Evolutionary conservation across 352 stramenopile genomes (phyloP).

Genomic region (Blastocystis sp.): DNA sequence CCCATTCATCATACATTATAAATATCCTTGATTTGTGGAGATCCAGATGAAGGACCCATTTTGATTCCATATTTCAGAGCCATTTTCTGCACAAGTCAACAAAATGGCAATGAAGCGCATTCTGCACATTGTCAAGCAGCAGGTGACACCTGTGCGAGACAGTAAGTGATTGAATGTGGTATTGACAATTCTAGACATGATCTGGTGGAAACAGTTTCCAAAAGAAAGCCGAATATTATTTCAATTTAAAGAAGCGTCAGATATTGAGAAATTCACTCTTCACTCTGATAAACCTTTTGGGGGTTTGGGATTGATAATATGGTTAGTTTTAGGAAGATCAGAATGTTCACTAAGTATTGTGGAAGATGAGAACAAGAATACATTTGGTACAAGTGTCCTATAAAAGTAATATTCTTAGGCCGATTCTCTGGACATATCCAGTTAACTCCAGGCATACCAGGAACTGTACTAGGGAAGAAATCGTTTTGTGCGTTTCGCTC

Average conservation of each 20-base stretch:
- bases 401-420: background rate
- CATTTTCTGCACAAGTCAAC: background rate
- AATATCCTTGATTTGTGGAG: background rate
- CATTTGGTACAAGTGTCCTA: background rate
- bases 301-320: background rate
- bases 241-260: slow-evolving; percentile 40
- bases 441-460: slow-evolving; percentile 42
- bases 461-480: slow-evolving; percentile 57
- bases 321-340: slow-evolving; percentile 18
- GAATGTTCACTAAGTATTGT: slow-evolving; percentile 54
- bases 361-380: slow-evolving; percentile 45
- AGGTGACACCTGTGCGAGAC: slow-evolving; percentile 50
- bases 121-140: slow-evolving; percentile 56
- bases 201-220: slow-evolving; percentile 57
- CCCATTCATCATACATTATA: background rate
- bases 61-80: background rate
- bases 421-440: slow-evolving; percentile 38
- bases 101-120: slow-evolving; percentile 53
- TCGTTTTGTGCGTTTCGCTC: slow-evolving; percentile 58
- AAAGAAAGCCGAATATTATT: slow-evolving; percentile 58
- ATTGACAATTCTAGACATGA: slow-evolving; percentile 8
- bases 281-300: slow-evolving; percentile 54
- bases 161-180: background rate
- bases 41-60: background rate
- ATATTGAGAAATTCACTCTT: slow-evolving; percentile 59